These are phyloP conservation scores for Akanthomyces lecanii DNA, from an alignment of 2,329 filamentous ascomycete species.

Conservation along the genomic window DNA sequence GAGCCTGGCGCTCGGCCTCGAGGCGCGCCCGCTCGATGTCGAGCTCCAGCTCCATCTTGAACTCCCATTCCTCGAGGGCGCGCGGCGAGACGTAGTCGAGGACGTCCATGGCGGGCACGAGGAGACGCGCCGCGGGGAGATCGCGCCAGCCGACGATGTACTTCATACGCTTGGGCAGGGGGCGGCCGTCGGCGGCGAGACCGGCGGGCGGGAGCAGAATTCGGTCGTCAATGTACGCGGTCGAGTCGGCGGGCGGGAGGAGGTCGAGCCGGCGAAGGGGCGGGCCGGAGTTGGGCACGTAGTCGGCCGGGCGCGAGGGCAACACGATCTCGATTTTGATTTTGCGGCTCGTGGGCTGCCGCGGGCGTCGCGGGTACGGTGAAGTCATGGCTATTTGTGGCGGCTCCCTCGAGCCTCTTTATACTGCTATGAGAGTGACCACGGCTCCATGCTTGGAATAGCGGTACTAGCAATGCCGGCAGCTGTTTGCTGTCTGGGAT, in stretches of 20 bases:
- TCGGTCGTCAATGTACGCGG: constrained; percentile 54
- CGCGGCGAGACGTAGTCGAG: constrained; percentile 56
- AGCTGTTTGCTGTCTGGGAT: not conserved
- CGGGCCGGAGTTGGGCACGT: constrained; percentile 46
- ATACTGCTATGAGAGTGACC: not conserved
- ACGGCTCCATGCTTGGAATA: not conserved
- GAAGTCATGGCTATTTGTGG: not conserved
- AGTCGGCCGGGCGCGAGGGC: constrained; percentile 26
- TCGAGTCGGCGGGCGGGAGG: constrained; percentile 45
- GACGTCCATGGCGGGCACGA: constrained; percentile 44
- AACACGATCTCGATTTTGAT: not conserved
- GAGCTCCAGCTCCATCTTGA: constrained; percentile 38
- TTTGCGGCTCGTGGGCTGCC: not conserved
- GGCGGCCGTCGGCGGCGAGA: constrained; percentile 31
- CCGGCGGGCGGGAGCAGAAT: constrained; percentile 41
- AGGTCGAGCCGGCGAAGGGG: constrained; percentile 44
- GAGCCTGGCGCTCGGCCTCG: constrained; percentile 24
- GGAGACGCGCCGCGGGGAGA: constrained; percentile 43
- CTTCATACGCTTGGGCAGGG: constrained; percentile 41
- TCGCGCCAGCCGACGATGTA: constrained; percentile 55
- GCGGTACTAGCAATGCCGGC: not conserved
- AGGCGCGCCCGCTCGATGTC: constrained; percentile 35
- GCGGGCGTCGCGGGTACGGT: not conserved
- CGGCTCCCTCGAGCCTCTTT: not conserved
- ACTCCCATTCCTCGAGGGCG: constrained; percentile 55